Base-by-base conservation (phyloP, 768 basidiomycete genomes). In the Mycena indigotica region DNA sequence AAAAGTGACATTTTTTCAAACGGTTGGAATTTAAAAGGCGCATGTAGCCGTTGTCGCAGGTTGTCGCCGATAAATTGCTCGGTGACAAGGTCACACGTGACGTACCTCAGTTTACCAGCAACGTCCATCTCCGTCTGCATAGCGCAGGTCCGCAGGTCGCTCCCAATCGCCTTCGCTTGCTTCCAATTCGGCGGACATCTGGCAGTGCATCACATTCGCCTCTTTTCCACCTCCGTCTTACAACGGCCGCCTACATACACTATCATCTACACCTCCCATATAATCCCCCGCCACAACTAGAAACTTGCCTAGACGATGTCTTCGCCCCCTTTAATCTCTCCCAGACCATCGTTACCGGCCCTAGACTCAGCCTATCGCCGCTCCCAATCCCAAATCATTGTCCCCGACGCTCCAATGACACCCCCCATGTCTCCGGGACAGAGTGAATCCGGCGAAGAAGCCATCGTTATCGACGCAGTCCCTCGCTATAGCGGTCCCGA, bases 391-490 rank as follows among this genome's bases (percentile, higher is more conserved):
- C 73, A 73, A 35, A 73, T 78, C 55, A 72, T 81, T 62, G 72
- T 79, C 51, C 71, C 77, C 44, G 80, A 84, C 56, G 82, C 81
- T n/a, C 88, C 84, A 23, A 81, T 89, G 63, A 89, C 88, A 1
- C 88, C 88, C 4, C 88, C 88, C 6, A 73, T 86, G 57, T 90
- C 88, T 41, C 87, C 85, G 2, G 73, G 73, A 24, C 79, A 76
- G 50, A 83, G 78, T 58, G 78, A 82, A 53, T 62, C 65, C n/a
- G 67, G 66, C 25, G 68, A 68, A 6, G 67, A 73, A 53, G 58
- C 70, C 13, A 77, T 80, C 50, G 57, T 77, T 51, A 68, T 77
- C 35, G 76, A 79, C 61, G 61, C 69, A 8, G 71, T 76, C 56
- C 73, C 75, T 26, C 70, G 73, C 52, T 72, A 73, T 56, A 72